A percentile compares a stretch with the other conserved stretches of the same genome.
These are phyloP conservation scores for Phytophthora multivora DNA, from an alignment of 352 stramenopile genomes.

Conservation along the genomic window DNA sequence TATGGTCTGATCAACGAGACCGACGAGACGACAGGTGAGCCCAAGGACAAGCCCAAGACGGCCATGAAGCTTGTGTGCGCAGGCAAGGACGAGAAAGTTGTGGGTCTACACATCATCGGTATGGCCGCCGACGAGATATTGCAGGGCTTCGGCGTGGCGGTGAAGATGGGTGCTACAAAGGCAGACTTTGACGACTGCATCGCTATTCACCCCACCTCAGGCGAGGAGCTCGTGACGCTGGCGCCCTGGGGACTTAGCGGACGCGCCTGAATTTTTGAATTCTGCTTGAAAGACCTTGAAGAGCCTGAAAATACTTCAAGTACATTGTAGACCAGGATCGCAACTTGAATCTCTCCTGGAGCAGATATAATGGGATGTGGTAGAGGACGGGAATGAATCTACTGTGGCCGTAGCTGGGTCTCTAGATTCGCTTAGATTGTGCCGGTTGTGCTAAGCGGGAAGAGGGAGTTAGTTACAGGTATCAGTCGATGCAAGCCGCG, in stretches of 20 bases:
- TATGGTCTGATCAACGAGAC: conserved; percentile 91
- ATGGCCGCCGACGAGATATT: conserved; percentile 97
- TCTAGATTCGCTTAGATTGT: conserved; percentile 23
- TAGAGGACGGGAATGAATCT: conserved; percentile 15
- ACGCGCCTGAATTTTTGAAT: conserved; percentile 7
- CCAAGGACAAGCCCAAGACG: conserved; percentile 91
- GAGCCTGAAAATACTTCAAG: too few species aligned
- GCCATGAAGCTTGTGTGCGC: conserved; percentile 95
- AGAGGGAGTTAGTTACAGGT: too few species aligned
- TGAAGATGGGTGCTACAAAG: conserved; percentile 99
- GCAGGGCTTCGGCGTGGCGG: conserved; percentile 98
- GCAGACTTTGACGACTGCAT: conserved; percentile 96
- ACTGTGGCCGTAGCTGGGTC: too few species aligned
- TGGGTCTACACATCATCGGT: conserved; percentile 97
- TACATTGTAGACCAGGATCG: background rate
- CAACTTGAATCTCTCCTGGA: conserved; percentile 7
- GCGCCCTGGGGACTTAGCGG: conserved; percentile 78
- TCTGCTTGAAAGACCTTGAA: too few species aligned
- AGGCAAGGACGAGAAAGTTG: conserved; percentile 91
- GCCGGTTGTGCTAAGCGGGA: background rate
- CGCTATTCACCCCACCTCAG: conserved; percentile 96
- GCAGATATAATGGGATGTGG: too few species aligned
- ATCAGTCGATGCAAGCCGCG: too few species aligned
- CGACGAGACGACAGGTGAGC: conserved; percentile 29
- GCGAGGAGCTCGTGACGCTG: conserved; percentile 98